Conservation (phyloP, 1,284 basidiomycete species). For the Rhodotorula sp. region DNA sequence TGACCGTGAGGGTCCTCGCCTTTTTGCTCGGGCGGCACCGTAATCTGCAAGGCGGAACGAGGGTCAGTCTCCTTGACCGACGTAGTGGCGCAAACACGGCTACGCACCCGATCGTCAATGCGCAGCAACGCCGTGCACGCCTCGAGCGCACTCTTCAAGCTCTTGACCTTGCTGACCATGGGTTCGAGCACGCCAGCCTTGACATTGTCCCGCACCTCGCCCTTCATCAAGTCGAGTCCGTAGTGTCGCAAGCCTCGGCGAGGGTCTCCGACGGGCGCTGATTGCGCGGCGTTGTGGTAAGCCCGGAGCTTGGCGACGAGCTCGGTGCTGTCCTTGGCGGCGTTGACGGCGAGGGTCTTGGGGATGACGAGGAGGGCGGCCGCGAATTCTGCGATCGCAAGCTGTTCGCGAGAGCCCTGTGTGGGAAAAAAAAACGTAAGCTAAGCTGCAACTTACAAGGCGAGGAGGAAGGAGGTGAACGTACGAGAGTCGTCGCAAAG, state of each 20-base stretch:
- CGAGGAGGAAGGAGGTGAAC: constrained; percentile 8
- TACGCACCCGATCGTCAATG: constrained; percentile 65
- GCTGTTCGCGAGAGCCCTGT: constrained; percentile 93
- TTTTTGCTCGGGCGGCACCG: constrained; percentile 38
- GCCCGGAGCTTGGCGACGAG: constrained; percentile 95
- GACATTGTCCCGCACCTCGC: constrained; percentile 92
- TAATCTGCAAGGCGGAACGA: constrained; percentile 25
- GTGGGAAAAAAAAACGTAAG: background rate
- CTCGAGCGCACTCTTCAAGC: constrained; percentile 93
- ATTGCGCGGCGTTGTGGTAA: constrained; percentile 94
- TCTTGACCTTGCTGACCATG: constrained; percentile 91
- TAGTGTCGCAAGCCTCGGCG: constrained; percentile 93
- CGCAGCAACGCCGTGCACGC: constrained; percentile 91
- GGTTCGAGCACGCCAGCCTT: constrained; percentile 92
- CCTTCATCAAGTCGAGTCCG: constrained; percentile 90
- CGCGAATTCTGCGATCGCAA: constrained; percentile 98
- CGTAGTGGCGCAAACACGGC: background rate
- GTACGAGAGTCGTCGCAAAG: constrained; percentile 92
- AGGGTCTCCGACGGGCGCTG: constrained; percentile 80
- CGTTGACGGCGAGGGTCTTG: constrained; percentile 95
- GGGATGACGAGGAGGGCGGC: constrained; percentile 89
- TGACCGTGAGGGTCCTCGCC: constrained; percentile 38
- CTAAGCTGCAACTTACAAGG: background rate
- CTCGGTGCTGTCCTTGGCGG: constrained; percentile 97
- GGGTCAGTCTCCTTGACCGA: background rate